Conservation (phyloP, 83 land plant species). For the Picea abies region DNA sequence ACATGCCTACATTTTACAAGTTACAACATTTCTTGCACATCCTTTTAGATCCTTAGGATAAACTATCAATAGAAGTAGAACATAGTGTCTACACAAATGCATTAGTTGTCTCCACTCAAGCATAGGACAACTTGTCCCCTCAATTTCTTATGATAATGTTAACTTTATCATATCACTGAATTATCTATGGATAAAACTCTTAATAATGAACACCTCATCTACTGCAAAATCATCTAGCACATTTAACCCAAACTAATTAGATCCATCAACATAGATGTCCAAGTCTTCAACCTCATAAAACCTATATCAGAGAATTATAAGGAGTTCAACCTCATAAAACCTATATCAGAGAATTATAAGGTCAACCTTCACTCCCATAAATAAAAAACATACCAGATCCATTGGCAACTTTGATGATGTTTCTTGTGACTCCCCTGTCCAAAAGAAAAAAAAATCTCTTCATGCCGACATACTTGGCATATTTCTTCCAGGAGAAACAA, state of each 20-base stretch:
- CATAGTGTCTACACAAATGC: background rate
- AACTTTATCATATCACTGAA: conserved; percentile 95
- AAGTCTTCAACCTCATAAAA: background rate
- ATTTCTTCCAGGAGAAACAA: conserved; percentile 56
- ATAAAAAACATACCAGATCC: conserved; percentile 70
- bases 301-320: no score
- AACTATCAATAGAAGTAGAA: background rate
- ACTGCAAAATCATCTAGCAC: conserved; percentile 36
- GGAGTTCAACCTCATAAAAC: background rate
- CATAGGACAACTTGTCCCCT: background rate
- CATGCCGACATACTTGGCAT: conserved; percentile 89
- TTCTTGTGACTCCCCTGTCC: conserved; percentile 91
- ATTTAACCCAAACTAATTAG: conserved; percentile 5
- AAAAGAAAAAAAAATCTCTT: conserved; percentile 90
- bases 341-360: background rate
- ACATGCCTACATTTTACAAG: background rate
- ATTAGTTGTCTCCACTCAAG: background rate
- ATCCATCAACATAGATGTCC: background rate
- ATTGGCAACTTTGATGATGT: conserved; percentile 76
- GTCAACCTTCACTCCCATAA: background rate
- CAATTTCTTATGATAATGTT: conserved; percentile 1
- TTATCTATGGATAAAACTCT: conserved; percentile 89
- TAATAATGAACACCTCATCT: conserved; percentile 93
- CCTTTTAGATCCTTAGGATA: background rate
- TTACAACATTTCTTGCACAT: background rate